Evolutionary conservation across 2,329 filamentous ascomycete genomes (phyloP), one percentile per base, ranked within the genome.

Genomic region (Metarhizium brunneum): DNA sequence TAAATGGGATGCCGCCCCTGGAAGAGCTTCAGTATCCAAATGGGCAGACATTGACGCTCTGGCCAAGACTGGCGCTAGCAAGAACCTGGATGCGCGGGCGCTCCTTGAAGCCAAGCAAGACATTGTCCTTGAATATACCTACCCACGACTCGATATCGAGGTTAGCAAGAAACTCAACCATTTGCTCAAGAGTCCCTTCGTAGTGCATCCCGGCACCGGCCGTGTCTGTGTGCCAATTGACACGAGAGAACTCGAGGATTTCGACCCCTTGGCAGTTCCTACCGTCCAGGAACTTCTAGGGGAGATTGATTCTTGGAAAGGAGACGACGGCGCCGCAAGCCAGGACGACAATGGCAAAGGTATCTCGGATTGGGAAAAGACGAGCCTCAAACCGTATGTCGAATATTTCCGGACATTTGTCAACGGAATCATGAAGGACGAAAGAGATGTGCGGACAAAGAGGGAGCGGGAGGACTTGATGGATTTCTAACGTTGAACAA

Each of bases 121-220:
- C 67, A 88, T 99, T 59, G 86, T 97, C 3, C 82, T 99, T 35
- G 94, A 99, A 73, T 97, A 99, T 73, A 96, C 94, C 6, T 99
- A 99, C 71, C 94, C 94, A 3, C 87, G 94, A 43, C 87, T 99
- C 54, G 94, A 99, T 77, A 92, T 94, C 59, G 91, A 96, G 71
- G 94, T 99, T 68, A 94, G 88, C 67, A 97, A 97, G 78, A 96
- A 96, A 69, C 83, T 95, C 56, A 97, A 96, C 75, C 94, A 99
- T 80, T 83, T 99, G 79, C 85, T 99, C 63, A 99, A 99, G 70
- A 92, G 87, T 59, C 94, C 94, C 0, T 99, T 99, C 66, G 92
- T 96, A 58, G 86, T 99, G 42, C 94, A 99, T 69, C 94, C 94
- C 0, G 91, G 91, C 18, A 99, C 94, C 0, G 92, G 94, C 1